A percentile compares a stretch with the other conserved stretches of the same genome.
phyloP scores from a whole-genome alignment of 805 yeast species.

The Zygoascus ofunaensis region DNA sequence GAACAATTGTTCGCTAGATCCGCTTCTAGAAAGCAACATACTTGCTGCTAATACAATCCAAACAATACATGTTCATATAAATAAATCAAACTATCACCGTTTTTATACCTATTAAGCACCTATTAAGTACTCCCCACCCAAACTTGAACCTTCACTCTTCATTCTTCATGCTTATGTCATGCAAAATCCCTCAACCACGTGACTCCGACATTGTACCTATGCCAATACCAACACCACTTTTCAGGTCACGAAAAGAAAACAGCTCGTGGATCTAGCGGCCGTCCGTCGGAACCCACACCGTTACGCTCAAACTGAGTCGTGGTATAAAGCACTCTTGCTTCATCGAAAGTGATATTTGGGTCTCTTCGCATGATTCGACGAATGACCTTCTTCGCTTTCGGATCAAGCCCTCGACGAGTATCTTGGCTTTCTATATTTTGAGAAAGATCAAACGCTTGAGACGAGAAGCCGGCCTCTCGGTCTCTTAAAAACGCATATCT shows the following conservation, averaged over 20 bases:
- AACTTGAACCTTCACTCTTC: no score
- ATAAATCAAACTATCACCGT: no score
- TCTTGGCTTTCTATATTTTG: constrained; percentile 43
- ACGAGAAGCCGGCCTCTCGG: constrained; percentile 48
- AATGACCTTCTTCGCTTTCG: constrained; percentile 42
- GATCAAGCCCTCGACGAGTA: constrained; percentile 53
- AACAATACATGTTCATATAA: no score
- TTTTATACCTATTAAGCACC: no score
- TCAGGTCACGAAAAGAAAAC: constrained; percentile 31
- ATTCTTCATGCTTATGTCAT: no score
- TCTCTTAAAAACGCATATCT: constrained; percentile 36
- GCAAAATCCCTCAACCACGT: no score
- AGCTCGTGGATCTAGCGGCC: constrained; percentile 58
- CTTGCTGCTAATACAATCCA: no score
- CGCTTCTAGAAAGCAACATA: no score
- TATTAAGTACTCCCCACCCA: no score
- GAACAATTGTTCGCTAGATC: no score
- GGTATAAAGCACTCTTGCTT: constrained; percentile 52
- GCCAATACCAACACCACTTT: no score
- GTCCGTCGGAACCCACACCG: constrained; percentile 54
- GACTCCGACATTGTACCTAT: no score
- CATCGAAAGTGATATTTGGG: constrained; percentile 47
- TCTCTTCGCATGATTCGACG: constrained; percentile 44
- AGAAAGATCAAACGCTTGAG: constrained; percentile 47
- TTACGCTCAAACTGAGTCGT: constrained; percentile 38